Conservation (phyloP, 2,329 filamentous ascomycete species). For the Zelopaecilomyces penicillatus region DNA sequence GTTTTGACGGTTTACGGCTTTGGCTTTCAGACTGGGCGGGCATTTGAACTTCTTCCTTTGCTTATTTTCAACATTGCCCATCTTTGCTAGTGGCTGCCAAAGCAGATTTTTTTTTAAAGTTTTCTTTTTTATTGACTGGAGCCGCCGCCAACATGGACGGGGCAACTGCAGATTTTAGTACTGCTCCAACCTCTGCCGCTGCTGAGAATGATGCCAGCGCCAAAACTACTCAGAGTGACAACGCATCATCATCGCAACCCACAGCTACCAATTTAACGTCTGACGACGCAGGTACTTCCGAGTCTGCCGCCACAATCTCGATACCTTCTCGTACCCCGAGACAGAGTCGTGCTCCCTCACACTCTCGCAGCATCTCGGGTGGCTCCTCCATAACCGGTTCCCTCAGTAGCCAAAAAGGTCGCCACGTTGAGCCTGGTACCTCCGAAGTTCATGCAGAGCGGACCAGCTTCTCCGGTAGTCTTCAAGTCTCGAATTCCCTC, state of each 20-base stretch:
- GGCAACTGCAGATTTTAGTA: constrained; percentile 1
- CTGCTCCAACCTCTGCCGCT: background rate
- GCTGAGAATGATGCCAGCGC: background rate
- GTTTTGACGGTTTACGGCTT: no score
- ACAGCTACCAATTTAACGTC: background rate
- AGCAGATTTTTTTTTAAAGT: no score
- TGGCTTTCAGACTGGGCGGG: no score
- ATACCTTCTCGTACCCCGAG: constrained; percentile 6
- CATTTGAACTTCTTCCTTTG: no score
- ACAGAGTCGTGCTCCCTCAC: constrained; percentile 12
- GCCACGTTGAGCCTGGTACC: constrained; percentile 51
- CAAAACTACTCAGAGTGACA: background rate
- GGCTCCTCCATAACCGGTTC: constrained; percentile 32
- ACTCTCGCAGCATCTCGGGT: constrained; percentile 31
- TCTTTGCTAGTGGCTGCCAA: no score
- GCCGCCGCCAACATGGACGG: constrained; percentile 8
- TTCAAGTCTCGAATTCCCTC: constrained; percentile 39
- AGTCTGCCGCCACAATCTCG: constrained; percentile 3
- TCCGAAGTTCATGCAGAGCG: constrained; percentile 49
- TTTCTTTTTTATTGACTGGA: no score
- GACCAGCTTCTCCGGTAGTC: constrained; percentile 54
- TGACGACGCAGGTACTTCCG: constrained; percentile 5
- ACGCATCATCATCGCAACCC: background rate
- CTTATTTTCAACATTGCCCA: no score
- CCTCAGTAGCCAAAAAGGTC: constrained; percentile 42